Base-by-base conservation (phyloP, 83 land plant genomes). In the Thuja plicata region DNA sequence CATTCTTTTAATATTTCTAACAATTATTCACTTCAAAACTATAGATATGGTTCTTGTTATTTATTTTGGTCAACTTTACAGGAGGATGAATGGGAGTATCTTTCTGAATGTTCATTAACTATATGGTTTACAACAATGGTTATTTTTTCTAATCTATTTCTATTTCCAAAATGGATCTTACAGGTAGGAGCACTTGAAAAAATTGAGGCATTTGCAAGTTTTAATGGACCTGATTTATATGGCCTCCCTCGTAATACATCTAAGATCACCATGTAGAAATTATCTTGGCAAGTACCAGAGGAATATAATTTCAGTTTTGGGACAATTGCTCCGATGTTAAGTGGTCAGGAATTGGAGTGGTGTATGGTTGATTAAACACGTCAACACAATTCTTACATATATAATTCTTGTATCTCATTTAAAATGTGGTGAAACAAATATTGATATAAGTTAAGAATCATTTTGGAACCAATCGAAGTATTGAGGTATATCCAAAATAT, bases 151-250 rank as follows among this genome's bases (percentile, higher is more conserved):
- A 48, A 46, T 83, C 35, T 30, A 83, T 46, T 83, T 83, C 35
- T 46, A 27, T 83, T 83, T 83, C 73, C 46, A 11, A 12, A 43
- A 46, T 83, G 54, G 48, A 8, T 46, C 24, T 9, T 66, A 74
- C 89, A 98, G 99, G 96, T 93, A 38, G 96, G 93, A 82, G 97
- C 99, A 10, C 95, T 98, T 82, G 99, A 95, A 86, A 98, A 95
- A 85, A 88, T 98, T 85, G 99, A 98, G 90, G 96, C 97, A 84
- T 98, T 98, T 92, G 91, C 99, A 77, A 98, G 99, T 93, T 98
- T 98, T 90, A 98, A 98, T 90, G 99, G 99, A 73, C 97, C 99
- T 12, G 98, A 98, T 88, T 98, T 98, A 88, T 97, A 97, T 90
- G 97, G 97, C 6, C 95, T 97, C 74, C 96, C 97, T 2, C 92